Evolutionary conservation across 2,329 filamentous ascomycete genomes (phyloP).

Genomic region (Sclerotinia spermophila): DNA sequence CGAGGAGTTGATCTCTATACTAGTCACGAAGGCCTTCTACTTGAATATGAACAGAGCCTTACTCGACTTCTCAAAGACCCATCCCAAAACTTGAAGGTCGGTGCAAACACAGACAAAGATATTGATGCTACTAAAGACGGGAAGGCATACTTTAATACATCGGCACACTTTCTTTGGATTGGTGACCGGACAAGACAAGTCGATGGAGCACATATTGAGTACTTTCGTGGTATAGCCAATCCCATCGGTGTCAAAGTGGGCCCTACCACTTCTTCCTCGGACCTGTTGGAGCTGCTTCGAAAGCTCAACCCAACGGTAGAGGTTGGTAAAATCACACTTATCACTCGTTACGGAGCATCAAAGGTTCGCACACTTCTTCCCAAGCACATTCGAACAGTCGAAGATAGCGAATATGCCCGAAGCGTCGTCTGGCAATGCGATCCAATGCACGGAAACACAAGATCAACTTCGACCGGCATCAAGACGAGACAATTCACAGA

Average conservation of each 20-base stretch:
- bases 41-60: constrained; percentile 90
- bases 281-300: constrained; percentile 76
- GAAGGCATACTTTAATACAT: constrained; percentile 82
- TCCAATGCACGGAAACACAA: constrained; percentile 90
- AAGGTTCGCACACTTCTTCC: constrained; percentile 75
- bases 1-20: constrained; percentile 94
- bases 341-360: constrained; percentile 85
- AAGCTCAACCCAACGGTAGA: constrained; percentile 80
- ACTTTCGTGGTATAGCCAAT: constrained; percentile 93
- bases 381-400: constrained; percentile 82
- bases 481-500: constrained; percentile 91
- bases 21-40: constrained; percentile 87
- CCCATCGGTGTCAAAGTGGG: constrained; percentile 96
- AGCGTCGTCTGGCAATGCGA: constrained; percentile 95
- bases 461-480: constrained; percentile 68
- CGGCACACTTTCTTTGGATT: constrained; percentile 97
- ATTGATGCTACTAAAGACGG: constrained; percentile 28
- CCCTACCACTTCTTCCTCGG: constrained; percentile 71
- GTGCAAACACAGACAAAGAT: neutral
- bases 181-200: constrained; percentile 93
- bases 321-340: constrained; percentile 89
- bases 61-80: constrained; percentile 73
- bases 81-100: constrained; percentile 16
- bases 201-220: constrained; percentile 91
- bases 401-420: constrained; percentile 64